Evolutionary conservation across 2,329 filamentous ascomycete genomes (phyloP), one percentile per base, ranked within the genome.

Genomic region (Dothistroma septosporum): DNA sequence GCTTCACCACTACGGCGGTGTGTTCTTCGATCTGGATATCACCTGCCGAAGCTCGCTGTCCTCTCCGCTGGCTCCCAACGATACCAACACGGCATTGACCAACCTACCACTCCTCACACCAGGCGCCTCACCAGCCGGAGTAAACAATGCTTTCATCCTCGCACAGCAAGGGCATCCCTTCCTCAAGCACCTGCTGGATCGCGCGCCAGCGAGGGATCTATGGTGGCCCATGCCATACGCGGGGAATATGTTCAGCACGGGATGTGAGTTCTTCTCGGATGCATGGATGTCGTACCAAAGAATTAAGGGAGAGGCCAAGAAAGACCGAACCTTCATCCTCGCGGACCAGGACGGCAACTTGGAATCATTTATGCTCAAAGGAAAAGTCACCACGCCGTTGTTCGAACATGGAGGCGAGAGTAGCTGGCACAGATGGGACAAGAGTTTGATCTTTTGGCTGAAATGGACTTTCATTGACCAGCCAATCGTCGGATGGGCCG

Each of bases 81-180:
- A 41, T 33, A 44, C 48, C 7, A 53, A 57, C 2, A 52, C 56
- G 31, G 37, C 60, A 11, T 61, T 71, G 11, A 66, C 63, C 1
- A 63, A 66, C 49, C 57, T 69, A 1, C 68, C 69, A 14, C 68
- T 61, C 41, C 44, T 72, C 19, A 69, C 67, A 3, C 67, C 69
- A 2, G 69, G 65, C 21, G 69, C 69, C 4, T 67, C 68, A 28
- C 69, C 69, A 4, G 69, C 69, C 10, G 69, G 69, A 3, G 67
- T 71, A n/a, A 72, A 71, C 59, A 72, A 72, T 54, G 69, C 69
- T 7, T 72, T 72, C 63, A 72, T 72, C 24, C 63, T 72, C 19
- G 57, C 68, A 3, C 60, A 63, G 12, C 62, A 68, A 22, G 53
- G 57, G 16, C 69, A 72, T 56, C 63, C 65, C 11, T 70, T 70